Percentiles rank a stretch among this genome's conserved stretches.
Conservation (phyloP, 495 filamentous ascomycete species). For the Gamarada debralockiae region DNA sequence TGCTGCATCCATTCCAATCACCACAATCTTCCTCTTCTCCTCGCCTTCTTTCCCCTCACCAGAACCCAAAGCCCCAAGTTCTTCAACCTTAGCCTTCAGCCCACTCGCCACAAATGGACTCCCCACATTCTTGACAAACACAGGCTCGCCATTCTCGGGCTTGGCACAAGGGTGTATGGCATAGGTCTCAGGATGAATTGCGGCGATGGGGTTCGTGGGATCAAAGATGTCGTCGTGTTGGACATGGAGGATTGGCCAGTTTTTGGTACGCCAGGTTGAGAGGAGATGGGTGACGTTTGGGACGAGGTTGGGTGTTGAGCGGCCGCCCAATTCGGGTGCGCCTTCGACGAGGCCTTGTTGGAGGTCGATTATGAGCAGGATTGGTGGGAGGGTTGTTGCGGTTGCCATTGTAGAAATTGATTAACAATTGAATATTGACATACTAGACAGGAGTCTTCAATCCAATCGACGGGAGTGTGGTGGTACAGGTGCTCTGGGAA, state of each 20-base stretch:
- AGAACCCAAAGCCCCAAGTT: neutral
- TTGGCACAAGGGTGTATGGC: conserved; percentile 5
- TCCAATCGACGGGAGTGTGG: too few species aligned
- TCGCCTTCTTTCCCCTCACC: neutral
- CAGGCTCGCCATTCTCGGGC: neutral
- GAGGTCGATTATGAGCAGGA: conserved; percentile 16
- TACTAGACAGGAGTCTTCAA: too few species aligned
- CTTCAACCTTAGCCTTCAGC: conserved; percentile 5
- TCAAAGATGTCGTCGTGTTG: conserved; percentile 18
- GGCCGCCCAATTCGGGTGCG: conserved; percentile 4
- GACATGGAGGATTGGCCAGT: conserved; percentile 17
- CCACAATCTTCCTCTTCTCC: conserved; percentile 10
- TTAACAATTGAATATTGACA: too few species aligned
- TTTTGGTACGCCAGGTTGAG: conserved; percentile 1
- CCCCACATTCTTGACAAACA: conserved; percentile 15
- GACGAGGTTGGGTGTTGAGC: conserved; percentile 16
- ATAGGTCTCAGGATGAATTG: conserved; percentile 10
- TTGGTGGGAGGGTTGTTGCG: neutral
- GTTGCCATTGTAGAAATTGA: conserved; percentile 8
- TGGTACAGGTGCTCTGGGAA: too few species aligned
- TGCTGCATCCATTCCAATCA: conserved; percentile 17
- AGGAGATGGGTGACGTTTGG: conserved; percentile 13
- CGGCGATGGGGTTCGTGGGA: conserved; percentile 1
- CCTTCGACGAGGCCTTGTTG: conserved; percentile 11
- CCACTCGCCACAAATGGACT: conserved; percentile 10